phyloP scores from a whole-genome alignment of 2,329 filamentous ascomycete genomes.

The Neonectria neomacrospora region DNA sequence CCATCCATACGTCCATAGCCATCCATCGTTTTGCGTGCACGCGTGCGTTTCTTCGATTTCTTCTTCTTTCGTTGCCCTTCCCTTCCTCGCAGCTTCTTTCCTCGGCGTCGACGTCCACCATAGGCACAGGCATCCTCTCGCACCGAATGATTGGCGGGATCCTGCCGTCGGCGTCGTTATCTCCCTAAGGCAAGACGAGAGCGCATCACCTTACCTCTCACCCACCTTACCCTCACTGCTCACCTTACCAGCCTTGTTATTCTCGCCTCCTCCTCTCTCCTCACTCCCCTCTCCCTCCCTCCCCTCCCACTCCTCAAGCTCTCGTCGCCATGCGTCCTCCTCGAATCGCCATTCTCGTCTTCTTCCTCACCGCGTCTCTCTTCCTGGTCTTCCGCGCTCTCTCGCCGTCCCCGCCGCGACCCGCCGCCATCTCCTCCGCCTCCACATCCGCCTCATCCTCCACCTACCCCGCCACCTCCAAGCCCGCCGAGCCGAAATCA shows the following conservation, averaged over 20 bases:
- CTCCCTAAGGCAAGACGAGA: slow-evolving; percentile 18
- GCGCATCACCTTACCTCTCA: slow-evolving; percentile 34
- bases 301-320: background rate
- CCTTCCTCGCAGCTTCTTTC: slow-evolving; percentile 19
- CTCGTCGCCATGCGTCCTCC: slow-evolving; percentile 24
- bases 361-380: slow-evolving; percentile 64
- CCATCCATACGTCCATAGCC: background rate
- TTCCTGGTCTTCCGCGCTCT: slow-evolving; percentile 67
- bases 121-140: background rate
- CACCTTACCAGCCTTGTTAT: slow-evolving; percentile 27
- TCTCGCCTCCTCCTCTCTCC: slow-evolving; percentile 10
- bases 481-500: slow-evolving; percentile 25
- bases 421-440: slow-evolving; percentile 36
- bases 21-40: background rate
- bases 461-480: slow-evolving; percentile 44
- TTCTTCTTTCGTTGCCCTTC: background rate
- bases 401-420: slow-evolving; percentile 53
- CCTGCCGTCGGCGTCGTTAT: slow-evolving; percentile 9
- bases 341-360: slow-evolving; percentile 56
- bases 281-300: slow-evolving; percentile 1
- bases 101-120: slow-evolving; percentile 7
- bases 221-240: slow-evolving; percentile 28
- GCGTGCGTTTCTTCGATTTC: slow-evolving; percentile 16
- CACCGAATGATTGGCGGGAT: slow-evolving; percentile 19
- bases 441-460: slow-evolving; percentile 10